Conservation (phyloP, 2,329 filamentous ascomycete genomes). For the Verticillium zaregamsianum region DNA sequence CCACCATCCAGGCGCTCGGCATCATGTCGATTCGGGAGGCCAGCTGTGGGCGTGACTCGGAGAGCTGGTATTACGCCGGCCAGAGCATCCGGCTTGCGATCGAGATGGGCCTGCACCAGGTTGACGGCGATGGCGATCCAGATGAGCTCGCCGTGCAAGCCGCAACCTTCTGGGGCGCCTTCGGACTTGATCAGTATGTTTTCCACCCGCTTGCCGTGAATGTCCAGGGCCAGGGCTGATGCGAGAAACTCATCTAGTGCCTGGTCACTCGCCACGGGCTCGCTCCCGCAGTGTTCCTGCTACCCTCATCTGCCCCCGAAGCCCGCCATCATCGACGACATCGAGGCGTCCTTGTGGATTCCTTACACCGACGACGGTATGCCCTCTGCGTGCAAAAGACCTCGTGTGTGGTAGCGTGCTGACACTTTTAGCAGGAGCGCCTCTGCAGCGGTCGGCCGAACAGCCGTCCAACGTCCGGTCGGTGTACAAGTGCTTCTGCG, state of each 20-base stretch:
- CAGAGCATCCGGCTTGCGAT: constrained; percentile 69
- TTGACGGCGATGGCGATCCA: constrained; percentile 46
- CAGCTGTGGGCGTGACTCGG: constrained; percentile 67
- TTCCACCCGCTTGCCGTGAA: no score
- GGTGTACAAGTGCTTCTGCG: constrained; percentile 65
- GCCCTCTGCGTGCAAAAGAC: constrained; percentile 12
- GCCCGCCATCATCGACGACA: constrained; percentile 54
- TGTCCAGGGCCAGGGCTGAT: neutral
- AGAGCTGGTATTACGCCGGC: constrained; percentile 69
- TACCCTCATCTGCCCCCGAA: constrained; percentile 55
- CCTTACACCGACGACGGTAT: constrained; percentile 55
- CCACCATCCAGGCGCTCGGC: constrained; percentile 70
- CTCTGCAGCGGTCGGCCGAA: constrained; percentile 50
- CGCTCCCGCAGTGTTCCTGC: constrained; percentile 55
- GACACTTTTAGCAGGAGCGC: constrained; percentile 35
- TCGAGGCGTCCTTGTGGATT: constrained; percentile 57
- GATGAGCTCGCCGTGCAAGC: constrained; percentile 55
- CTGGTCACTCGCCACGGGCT: constrained; percentile 62
- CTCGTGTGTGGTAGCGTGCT: neutral
- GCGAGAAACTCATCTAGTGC: constrained; percentile 35
- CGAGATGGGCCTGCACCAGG: constrained; percentile 65
- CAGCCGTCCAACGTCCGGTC: constrained; percentile 66
- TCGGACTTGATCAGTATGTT: constrained; percentile 61
- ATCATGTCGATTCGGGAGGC: constrained; percentile 74
- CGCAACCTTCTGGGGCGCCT: constrained; percentile 60